Base-by-base conservation (phyloP, 2,329 filamentous ascomycete species). In the Colletotrichum filicis region DNA sequence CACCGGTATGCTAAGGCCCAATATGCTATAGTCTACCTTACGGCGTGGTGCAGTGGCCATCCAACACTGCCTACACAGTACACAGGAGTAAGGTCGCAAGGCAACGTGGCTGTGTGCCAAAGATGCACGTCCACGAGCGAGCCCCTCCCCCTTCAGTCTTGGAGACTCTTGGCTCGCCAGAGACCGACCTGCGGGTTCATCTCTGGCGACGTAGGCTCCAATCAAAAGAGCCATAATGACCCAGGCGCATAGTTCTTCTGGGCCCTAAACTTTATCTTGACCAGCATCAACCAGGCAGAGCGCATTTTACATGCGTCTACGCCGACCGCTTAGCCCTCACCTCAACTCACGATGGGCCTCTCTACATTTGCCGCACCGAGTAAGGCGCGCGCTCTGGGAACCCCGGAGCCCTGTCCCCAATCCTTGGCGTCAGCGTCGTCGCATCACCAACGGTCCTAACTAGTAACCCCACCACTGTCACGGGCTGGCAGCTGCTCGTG, bases 231-330 rank as follows among this genome's bases (percentile, higher is more conserved):
- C 14, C 59, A 65, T 2, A 26, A 42, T 28, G 19, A 24, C 46
- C 28, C 66, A 14, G 58, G 12, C 22, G 53, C 66, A 69, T 64
- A 53, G 53, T 59, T 37, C 52, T 46, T 32, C 64, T 63, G 64
- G 52, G 24, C 37, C 59, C 58, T 64, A 63, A 64, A 70, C 66
- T 64, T 70, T 70, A 65, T 65, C 56, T 57, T 24, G 28, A 70
- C 66, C 66, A 61, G 59, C 70, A 73, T 65, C 66, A 73, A 60
- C 66, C 66, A 73, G 55, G 66, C 28, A 70, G 14, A 12, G 12
- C n/a, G n/a, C 68, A 28, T 49, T 52, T 24, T 59, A 55, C 55
- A 30, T 58, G 59, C 53, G 5, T 37, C 24, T 24, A 56, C 14
- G 49, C 22, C 16, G n/a, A 37, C 30, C n/a, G 49, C 12, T 14